These are phyloP conservation scores for Ganoderma multipileum DNA, from an alignment of 1,284 basidiomycete genomes.

Conservation along the genomic window DNA sequence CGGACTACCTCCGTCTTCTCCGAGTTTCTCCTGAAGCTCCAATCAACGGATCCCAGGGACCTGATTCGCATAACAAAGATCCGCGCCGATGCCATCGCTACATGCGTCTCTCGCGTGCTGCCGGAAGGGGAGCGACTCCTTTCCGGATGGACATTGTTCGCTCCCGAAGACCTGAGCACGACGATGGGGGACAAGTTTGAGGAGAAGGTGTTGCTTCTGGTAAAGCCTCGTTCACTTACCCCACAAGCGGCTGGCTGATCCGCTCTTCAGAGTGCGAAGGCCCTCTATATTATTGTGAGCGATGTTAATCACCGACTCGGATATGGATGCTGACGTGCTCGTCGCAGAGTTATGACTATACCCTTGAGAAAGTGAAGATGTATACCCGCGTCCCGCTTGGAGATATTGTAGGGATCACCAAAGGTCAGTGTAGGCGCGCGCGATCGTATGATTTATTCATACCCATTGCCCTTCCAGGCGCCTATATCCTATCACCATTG, in stretches of 20 bases:
- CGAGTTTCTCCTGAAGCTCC: conserved; percentile 87
- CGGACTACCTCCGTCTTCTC: conserved; percentile 87
- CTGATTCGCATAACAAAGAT: conserved; percentile 88
- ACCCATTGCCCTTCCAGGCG: conserved; percentile 53
- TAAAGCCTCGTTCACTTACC: conserved; percentile 47
- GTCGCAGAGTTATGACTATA: conserved; percentile 85
- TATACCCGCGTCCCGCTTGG: conserved; percentile 90
- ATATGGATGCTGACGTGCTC: conserved; percentile 15
- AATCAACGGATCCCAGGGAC: conserved; percentile 89
- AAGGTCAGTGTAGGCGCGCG: conserved; percentile 57
- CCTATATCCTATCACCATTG: conserved; percentile 90
- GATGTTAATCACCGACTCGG: not conserved
- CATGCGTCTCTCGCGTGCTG: conserved; percentile 82
- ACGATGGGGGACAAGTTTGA: conserved; percentile 83
- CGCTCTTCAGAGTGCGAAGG: conserved; percentile 57
- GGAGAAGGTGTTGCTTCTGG: conserved; percentile 92
- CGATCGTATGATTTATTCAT: conserved; percentile 9
- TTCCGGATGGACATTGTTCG: conserved; percentile 92
- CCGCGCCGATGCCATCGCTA: conserved; percentile 89
- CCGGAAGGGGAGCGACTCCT: conserved; percentile 82
- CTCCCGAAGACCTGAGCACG: conserved; percentile 79
- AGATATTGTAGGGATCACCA: conserved; percentile 83
- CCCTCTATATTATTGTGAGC: conserved; percentile 73
- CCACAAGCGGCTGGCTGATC: conserved; percentile 14
- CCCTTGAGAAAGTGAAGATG: conserved; percentile 87